These are phyloP conservation scores for Ceratocystis cubensis DNA, from an alignment of 2,329 filamentous ascomycete genomes.

Conservation along the genomic window DNA sequence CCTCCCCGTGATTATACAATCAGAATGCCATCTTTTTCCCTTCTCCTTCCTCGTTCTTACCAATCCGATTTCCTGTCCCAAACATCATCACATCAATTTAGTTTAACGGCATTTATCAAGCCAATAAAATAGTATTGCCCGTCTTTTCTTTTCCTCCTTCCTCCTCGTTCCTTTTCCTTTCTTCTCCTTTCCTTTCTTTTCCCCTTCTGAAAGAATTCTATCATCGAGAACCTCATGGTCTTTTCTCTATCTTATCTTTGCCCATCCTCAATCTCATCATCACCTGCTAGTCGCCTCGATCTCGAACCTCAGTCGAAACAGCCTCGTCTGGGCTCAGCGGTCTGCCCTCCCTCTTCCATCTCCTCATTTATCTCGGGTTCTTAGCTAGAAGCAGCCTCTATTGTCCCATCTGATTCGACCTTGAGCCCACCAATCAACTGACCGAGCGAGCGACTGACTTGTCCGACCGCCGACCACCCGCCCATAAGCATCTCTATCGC, in stretches of 20 bases:
- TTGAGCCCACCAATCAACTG: not conserved
- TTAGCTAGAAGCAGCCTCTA: not conserved
- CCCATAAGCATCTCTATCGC: slow-evolving; percentile 4
- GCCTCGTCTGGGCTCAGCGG: too few species aligned
- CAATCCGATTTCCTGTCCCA: not conserved
- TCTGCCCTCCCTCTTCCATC: too few species aligned
- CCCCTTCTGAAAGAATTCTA: too few species aligned
- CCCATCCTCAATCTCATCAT: too few species aligned
- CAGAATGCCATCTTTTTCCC: not conserved
- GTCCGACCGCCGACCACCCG: not conserved
- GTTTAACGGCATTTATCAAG: too few species aligned
- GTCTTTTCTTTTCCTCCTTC: not conserved
- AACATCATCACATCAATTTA: not conserved
- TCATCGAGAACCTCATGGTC: too few species aligned
- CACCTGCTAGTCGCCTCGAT: too few species aligned
- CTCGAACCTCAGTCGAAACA: too few species aligned
- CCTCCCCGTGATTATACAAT: too few species aligned
- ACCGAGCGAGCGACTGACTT: slow-evolving; percentile 7
- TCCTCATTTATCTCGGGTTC: too few species aligned
- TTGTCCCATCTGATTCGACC: not conserved
- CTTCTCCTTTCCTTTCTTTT: not conserved
- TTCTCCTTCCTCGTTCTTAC: not conserved
- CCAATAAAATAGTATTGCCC: not conserved
- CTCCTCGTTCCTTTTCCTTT: not conserved
- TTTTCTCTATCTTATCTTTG: too few species aligned